Percentiles rank a stretch among this genome's conserved stretches.
phyloP scores from a whole-genome alignment of 441 rosid genomes.

The Capsella rubella region DNA sequence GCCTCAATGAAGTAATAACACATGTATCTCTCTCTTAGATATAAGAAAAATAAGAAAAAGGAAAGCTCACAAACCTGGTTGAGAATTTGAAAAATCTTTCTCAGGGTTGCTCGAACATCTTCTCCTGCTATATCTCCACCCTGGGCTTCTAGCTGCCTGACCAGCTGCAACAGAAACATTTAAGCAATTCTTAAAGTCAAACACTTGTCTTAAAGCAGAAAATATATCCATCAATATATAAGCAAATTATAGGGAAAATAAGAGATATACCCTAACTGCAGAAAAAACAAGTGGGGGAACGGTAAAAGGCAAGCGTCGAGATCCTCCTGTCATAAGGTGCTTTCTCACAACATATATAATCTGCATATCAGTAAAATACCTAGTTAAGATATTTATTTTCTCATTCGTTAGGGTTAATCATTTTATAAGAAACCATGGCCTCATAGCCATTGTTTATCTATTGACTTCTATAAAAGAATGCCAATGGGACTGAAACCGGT shows the following conservation, averaged over 20 bases:
- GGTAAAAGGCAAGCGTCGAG: conserved; percentile 62
- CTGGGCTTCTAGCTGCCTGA: conserved; percentile 66
- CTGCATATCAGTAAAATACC: conserved; percentile 48
- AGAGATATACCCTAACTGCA: conserved; percentile 59
- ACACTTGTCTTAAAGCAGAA: conserved; percentile 17
- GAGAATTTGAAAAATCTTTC: conserved; percentile 66
- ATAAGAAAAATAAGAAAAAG: background rate
- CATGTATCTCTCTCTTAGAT: conserved; percentile 14
- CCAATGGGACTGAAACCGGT: background rate
- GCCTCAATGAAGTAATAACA: conserved; percentile 18
- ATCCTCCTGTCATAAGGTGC: conserved; percentile 68
- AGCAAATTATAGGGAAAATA: conserved; percentile 27
- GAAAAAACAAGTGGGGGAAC: conserved; percentile 66
- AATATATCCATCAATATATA: background rate
- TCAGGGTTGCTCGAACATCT: conserved; percentile 62
- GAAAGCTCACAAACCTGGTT: conserved; percentile 55
- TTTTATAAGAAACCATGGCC: conserved; percentile 26
- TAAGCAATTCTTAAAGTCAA: conserved; percentile 22
- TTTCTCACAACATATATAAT: conserved; percentile 63
- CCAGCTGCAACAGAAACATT: conserved; percentile 54
- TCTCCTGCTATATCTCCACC: conserved; percentile 70
- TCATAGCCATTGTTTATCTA: conserved; percentile 24
- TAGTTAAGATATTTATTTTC: conserved; percentile 1
- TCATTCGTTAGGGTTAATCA: conserved; percentile 10
- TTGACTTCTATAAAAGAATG: conserved; percentile 1